Percentiles rank a stretch among this genome's conserved stretches.
These are phyloP conservation scores for Stachybotrys chartarum DNA, from an alignment of 2,329 filamentous ascomycete genomes.

Conservation along the genomic window DNA sequence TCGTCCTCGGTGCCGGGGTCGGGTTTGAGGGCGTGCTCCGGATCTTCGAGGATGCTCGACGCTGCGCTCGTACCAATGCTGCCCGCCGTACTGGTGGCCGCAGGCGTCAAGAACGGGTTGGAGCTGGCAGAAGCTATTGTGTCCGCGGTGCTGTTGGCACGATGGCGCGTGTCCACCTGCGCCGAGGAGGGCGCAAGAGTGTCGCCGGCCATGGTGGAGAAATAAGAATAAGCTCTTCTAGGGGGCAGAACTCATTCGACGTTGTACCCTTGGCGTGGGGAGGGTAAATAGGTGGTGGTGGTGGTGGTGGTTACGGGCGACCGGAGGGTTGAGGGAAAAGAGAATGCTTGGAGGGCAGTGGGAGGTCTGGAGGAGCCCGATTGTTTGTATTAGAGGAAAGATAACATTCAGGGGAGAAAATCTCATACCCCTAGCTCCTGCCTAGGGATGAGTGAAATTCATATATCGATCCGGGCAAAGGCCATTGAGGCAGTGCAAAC, in stretches of 20 bases:
- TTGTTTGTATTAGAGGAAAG: neutral
- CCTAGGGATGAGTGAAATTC: neutral
- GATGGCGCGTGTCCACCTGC: conserved; percentile 4
- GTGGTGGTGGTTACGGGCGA: no score
- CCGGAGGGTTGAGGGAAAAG: no score
- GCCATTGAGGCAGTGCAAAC: neutral
- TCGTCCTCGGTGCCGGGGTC: conserved; percentile 66
- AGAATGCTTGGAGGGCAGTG: no score
- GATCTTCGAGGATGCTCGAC: conserved; percentile 11
- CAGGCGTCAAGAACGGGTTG: conserved; percentile 16
- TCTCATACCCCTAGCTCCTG: neutral
- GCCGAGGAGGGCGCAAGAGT: neutral
- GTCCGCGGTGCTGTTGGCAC: conserved; percentile 10
- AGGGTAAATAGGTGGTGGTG: neutral
- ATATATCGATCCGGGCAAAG: neutral
- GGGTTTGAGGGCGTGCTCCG: conserved; percentile 54
- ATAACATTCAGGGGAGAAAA: neutral
- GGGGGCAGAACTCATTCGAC: neutral
- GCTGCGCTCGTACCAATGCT: conserved; percentile 9
- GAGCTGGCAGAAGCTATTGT: conserved; percentile 10
- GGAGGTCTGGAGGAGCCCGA: no score
- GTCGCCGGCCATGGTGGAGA: neutral
- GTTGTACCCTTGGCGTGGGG: neutral
- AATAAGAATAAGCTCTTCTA: neutral
- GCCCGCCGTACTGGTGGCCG: conserved; percentile 7